Evolutionary conservation across 495 filamentous ascomycete species (phyloP).

Genomic region (Saxophila tyrrhenica): DNA sequence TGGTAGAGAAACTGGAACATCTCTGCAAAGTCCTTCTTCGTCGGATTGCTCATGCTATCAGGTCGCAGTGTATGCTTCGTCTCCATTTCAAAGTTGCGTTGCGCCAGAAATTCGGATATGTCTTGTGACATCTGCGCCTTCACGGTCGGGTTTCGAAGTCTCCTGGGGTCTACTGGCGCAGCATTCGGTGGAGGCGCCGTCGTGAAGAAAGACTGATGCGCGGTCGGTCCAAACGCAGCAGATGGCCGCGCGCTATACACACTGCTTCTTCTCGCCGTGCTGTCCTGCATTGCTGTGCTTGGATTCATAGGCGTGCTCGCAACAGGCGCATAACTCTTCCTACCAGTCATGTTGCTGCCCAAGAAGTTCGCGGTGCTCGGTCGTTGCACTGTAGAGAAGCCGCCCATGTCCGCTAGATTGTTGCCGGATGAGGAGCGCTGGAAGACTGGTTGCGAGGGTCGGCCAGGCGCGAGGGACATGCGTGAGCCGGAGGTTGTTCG

Average conservation of each 20-base stretch:
- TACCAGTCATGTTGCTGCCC: conserved; percentile 44
- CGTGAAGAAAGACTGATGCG: conserved; percentile 85
- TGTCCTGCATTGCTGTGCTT: conserved; percentile 28
- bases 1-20: conserved; percentile 98
- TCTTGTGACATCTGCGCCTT: conserved; percentile 73
- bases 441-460: conserved; percentile 77
- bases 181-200: conserved; percentile 67
- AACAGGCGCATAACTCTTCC: conserved; percentile 60
- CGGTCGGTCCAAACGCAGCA: conserved; percentile 45
- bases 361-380: conserved; percentile 63
- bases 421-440: conserved; percentile 69
- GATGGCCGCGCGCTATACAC: conserved; percentile 61
- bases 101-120: conserved; percentile 77
- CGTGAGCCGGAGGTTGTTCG: conserved; percentile 72
- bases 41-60: conserved; percentile 84
- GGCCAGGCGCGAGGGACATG: conserved; percentile 67
- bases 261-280: conserved; percentile 68
- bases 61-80: conserved; percentile 84
- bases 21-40: conserved; percentile 91
- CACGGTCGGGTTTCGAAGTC: conserved; percentile 67
- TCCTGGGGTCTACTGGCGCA: conserved; percentile 77
- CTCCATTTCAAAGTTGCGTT: conserved; percentile 91
- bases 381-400: conserved; percentile 76
- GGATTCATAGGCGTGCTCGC: conserved; percentile 36
- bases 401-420: conserved; percentile 55